Percentiles rank a stretch among this genome's conserved stretches.
phyloP scores from a whole-genome alignment of 148 eudicot species.

The Vaccinium vitisidaea region DNA sequence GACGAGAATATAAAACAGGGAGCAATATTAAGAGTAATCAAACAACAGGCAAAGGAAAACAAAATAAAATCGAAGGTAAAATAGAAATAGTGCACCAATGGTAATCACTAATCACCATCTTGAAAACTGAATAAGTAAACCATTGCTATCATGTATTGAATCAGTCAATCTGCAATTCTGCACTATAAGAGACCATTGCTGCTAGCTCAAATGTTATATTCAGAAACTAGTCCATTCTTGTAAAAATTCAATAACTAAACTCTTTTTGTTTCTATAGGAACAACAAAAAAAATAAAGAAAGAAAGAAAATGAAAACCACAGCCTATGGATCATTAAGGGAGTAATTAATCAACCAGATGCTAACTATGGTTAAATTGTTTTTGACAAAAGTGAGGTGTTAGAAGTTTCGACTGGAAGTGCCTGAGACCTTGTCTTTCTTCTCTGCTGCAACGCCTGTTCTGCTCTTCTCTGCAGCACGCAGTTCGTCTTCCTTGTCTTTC shows the following conservation, averaged over 20 bases:
- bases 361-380: background rate
- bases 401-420: background rate
- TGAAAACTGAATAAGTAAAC: background rate
- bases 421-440: background rate
- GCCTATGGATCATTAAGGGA: background rate
- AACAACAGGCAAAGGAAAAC: background rate
- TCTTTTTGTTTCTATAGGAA: background rate
- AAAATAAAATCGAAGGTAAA: background rate
- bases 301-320: background rate
- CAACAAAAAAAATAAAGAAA: background rate
- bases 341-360: background rate
- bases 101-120: background rate
- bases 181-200: background rate
- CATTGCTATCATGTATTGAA: background rate
- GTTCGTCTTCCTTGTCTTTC: slow-evolving; percentile 41
- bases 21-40: background rate
- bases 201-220: background rate
- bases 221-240: background rate
- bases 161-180: background rate
- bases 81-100: background rate
- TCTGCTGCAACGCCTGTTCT: background rate
- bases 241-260: background rate
- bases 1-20: background rate
- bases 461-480: background rate
- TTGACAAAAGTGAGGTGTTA: background rate